Evolutionary conservation across 192 early-diverging fungal species (phyloP), one percentile per base, ranked within the genome.

Genomic region (Coemansia interrupta): DNA sequence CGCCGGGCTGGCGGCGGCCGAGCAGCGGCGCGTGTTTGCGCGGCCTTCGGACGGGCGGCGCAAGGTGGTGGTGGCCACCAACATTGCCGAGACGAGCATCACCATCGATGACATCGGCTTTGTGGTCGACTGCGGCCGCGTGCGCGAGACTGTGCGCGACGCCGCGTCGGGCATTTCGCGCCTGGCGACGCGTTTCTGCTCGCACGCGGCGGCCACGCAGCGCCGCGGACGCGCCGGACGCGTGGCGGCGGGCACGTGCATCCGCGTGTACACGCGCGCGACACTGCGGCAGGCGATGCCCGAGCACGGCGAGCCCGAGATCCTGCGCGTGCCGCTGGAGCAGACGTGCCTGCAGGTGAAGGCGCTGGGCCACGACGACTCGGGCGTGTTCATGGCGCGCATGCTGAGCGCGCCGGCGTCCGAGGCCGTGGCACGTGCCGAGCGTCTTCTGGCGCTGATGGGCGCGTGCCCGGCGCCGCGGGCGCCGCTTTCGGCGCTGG

Each of bases 21-120:
- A 88, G 41, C 88, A 90, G 57, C 63, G 64, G 3, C 68, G 61
- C 1, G 80, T 82, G 24, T 82, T 82, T 38, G 39, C 24, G 11
- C 58, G 44, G 0, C 62, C 80, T 3, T 65, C 80, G 2, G 36
- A 53, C 1, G 77, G 82, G 8, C 80, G 75, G 4, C 82, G 96
- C 10, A 96, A 95, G 61, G 86, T 96, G 0, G 81, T 98, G 0
- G 84, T 98, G 2, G 82, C 96, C 0, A 95, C 94, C 11, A 95
- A 95, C 53, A 85, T 94, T 26, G 93, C 93, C 3, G 94, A 96
- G 54, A 74, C 71, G 20, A 67, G 72, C n/a, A 80, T 78, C 49
- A 72, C 66, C n/a, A 84, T 84, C 40, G 88, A 92, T 24, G 88
- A 87, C 40, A 72, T 90, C 14, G 84, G 85, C 5, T 86, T 84